Evolutionary conservation across 768 basidiomycete genomes (phyloP).

Genomic region (Auriscalpium microsporum): DNA sequence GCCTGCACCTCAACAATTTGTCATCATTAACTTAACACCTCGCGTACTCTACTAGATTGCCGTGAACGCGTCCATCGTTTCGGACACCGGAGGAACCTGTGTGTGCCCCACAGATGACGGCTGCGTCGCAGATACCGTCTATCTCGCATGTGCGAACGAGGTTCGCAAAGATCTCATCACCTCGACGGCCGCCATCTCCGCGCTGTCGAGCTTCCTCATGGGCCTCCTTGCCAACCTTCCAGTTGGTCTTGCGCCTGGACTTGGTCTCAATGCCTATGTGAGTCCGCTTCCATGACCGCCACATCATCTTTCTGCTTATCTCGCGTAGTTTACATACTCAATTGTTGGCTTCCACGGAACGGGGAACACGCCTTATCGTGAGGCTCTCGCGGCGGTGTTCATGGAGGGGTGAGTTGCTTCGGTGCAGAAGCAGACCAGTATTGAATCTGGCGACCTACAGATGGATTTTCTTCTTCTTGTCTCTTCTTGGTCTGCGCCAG

Average conservation of each 20-base stretch:
- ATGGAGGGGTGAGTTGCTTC: conserved; percentile 59
- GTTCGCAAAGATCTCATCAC: conserved; percentile 75
- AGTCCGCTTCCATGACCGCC: conserved; percentile 16
- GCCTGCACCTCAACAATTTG: conserved; percentile 4
- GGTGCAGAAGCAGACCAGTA: no score
- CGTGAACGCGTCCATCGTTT: conserved; percentile 76
- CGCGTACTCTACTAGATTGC: conserved; percentile 53
- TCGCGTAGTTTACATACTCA: conserved; percentile 72
- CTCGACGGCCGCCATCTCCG: conserved; percentile 68
- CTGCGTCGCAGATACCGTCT: conserved; percentile 44
- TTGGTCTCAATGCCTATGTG: conserved; percentile 78
- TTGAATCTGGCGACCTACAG: conserved; percentile 24
- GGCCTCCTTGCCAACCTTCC: conserved; percentile 82
- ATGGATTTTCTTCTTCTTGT: conserved; percentile 76
- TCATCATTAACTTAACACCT: not conserved
- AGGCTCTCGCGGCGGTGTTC: conserved; percentile 81
- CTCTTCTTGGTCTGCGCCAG: conserved; percentile 76
- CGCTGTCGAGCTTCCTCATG: conserved; percentile 74
- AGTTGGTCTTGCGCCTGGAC: conserved; percentile 80
- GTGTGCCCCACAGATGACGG: conserved; percentile 55
- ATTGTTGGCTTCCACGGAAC: conserved; percentile 80
- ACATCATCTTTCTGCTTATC: not conserved
- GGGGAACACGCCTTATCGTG: conserved; percentile 62
- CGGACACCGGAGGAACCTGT: conserved; percentile 74
- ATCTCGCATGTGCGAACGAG: conserved; percentile 46